Conservation (phyloP, 2,329 filamentous ascomycete genomes). For the Eutypella sp. region DNA sequence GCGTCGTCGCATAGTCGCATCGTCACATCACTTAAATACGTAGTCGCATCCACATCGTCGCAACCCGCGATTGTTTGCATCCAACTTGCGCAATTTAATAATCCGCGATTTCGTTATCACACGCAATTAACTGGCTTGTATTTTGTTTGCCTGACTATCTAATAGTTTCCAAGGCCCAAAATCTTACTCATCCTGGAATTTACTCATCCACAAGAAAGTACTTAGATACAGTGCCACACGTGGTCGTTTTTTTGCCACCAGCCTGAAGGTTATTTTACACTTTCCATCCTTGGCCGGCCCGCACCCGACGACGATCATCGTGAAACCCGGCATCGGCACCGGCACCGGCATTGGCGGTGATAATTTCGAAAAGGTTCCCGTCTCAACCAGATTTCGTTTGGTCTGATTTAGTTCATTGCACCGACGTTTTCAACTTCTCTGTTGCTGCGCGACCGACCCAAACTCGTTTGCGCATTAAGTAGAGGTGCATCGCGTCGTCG, state of each 20-base stretch:
- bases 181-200: not conserved
- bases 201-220: not conserved
- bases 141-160: not conserved
- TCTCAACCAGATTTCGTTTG: constrained; percentile 11
- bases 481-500: constrained; percentile 1
- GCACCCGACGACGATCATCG: constrained; percentile 9
- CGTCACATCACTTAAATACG: not conserved
- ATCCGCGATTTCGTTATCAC: no score
- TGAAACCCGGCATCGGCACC: constrained; percentile 16
- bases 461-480: not conserved
- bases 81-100: not conserved
- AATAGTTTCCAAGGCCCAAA: no score
- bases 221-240: not conserved
- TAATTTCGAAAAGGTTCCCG: constrained; percentile 6
- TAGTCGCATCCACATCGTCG: not conserved
- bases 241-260: constrained; percentile 5
- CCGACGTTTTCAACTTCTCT: constrained; percentile 11
- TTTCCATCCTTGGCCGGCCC: not conserved
- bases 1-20: no score
- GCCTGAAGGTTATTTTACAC: not conserved
- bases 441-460: constrained; percentile 6
- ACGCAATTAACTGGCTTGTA: no score
- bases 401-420: constrained; percentile 22
- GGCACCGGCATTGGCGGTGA: constrained; percentile 12
- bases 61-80: not conserved